phyloP scores from a whole-genome alignment of 192 early-diverging fungal species.

The Gamsiella multidivaricata region DNA sequence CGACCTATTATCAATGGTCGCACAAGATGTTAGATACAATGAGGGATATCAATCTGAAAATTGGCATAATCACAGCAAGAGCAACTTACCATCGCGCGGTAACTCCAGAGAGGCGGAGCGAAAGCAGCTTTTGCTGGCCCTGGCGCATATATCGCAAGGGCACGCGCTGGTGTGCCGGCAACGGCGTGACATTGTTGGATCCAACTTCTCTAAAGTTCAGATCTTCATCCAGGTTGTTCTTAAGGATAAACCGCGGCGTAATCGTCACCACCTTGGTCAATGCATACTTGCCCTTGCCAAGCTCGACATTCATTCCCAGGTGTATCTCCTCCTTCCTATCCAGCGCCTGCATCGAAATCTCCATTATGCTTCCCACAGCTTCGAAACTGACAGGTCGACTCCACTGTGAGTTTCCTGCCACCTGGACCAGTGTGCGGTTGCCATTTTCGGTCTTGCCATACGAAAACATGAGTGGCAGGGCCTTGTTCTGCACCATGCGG shows the following conservation, averaged over 20 bases:
- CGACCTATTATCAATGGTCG: constrained; percentile 70
- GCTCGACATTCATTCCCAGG: constrained; percentile 86
- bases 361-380: constrained; percentile 88
- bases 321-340: constrained; percentile 70
- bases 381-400: constrained; percentile 91
- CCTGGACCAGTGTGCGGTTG: constrained; percentile 84
- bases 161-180: constrained; percentile 64
- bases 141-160: constrained; percentile 78
- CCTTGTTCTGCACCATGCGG: constrained; percentile 53
- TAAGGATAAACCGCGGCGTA: constrained; percentile 89
- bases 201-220: constrained; percentile 80
- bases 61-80: too few species aligned
- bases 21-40: too few species aligned
- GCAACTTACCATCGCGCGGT: constrained; percentile 75
- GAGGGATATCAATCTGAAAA: too few species aligned
- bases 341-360: constrained; percentile 74
- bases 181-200: constrained; percentile 56
- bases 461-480: constrained; percentile 91
- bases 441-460: constrained; percentile 87
- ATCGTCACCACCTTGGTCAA: constrained; percentile 91
- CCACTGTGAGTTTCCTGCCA: constrained; percentile 58
- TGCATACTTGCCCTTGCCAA: constrained; percentile 88
- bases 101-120: constrained; percentile 70
- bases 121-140: constrained; percentile 72
- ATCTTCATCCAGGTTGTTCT: constrained; percentile 80